phyloP scores from a whole-genome alignment of 1,139 yeast genomes.

The Magnusiomyces tetraspermus region DNA sequence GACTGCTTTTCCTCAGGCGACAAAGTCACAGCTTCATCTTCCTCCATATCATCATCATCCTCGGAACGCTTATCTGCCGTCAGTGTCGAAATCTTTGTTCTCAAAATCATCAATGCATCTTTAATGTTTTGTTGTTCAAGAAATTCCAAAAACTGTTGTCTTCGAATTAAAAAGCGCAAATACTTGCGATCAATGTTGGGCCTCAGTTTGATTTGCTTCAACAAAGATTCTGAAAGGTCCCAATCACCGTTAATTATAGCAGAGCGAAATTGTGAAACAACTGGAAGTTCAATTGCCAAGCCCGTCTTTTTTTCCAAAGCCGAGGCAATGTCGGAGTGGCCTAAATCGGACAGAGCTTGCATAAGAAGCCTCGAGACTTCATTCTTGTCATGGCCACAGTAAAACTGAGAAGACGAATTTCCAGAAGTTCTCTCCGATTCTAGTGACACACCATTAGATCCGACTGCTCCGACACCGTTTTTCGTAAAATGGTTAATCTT shows the following conservation, averaged over 20 bases:
- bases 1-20: conserved; percentile 12
- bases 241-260: conserved; percentile 39
- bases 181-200: conserved; percentile 19
- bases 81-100: conserved; percentile 33
- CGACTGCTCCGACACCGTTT: background rate
- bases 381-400: conserved; percentile 28
- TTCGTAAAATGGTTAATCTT: background rate
- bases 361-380: conserved; percentile 44
- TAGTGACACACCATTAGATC: too few species aligned
- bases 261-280: conserved; percentile 35
- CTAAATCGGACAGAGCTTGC: conserved; percentile 43
- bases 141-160: conserved; percentile 30
- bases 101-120: conserved; percentile 38
- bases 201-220: conserved; percentile 29
- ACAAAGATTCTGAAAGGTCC: conserved; percentile 34
- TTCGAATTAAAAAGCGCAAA: conserved; percentile 27
- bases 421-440: background rate
- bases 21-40: background rate
- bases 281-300: conserved; percentile 29
- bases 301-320: conserved; percentile 38
- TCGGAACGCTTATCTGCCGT: conserved; percentile 12
- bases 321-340: conserved; percentile 36
- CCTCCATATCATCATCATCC: conserved; percentile 15
- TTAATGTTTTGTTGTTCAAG: conserved; percentile 26
- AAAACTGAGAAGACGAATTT: conserved; percentile 4